Base-by-base conservation (phyloP, 75 land plant species). In the Pinus tabuliformis region DNA sequence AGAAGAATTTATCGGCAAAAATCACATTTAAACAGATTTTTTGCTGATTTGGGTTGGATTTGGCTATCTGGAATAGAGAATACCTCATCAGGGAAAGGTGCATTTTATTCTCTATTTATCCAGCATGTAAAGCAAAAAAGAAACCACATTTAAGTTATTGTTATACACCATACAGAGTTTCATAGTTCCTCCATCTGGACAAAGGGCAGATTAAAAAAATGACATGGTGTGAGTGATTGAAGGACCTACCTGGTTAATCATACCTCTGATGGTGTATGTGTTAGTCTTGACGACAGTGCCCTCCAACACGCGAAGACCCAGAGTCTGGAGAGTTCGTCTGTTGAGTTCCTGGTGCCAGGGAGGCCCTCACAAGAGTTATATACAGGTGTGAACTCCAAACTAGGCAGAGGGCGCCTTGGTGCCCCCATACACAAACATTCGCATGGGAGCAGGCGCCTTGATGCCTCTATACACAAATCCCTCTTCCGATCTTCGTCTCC, bases 321-420 rank as follows among this genome's bases (percentile, higher is more conserved):
- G 75, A 11, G 96, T 92, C 73, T 85, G 86, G 58, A 95, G 83
- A 8, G 94, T 95, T 39, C 94, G 89, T 39, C 98, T 86, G 70
- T 95, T 96, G 81, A 3, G 98, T 95, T 11, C 98, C 98, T 3
- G 96, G 92, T n/a, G n/a, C n/a, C n/a, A n/a, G n/a, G 57, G 89
- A 82, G 9, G 96, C 98, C 61, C 98, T 87, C 70, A 91, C 96
- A 75, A 93, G 81, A 12, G 95, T 94, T 26, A 95, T 80, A 81
- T 85, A 95, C 2, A 95, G 78, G n/a, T 83, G 78, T 12, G 86
- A 68, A 73, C 94, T 95, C 96, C 94, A 93, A 56, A 58, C 86
- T 36, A 92, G 75, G 89, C 84, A n/a, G 80, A 87, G 56, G 66
- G 13, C 4, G 89, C 85, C 76, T 90, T 92, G 76, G 80, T 84